phyloP scores from a whole-genome alignment of 257 asterid species.

The Fraxinus excelsior region DNA sequence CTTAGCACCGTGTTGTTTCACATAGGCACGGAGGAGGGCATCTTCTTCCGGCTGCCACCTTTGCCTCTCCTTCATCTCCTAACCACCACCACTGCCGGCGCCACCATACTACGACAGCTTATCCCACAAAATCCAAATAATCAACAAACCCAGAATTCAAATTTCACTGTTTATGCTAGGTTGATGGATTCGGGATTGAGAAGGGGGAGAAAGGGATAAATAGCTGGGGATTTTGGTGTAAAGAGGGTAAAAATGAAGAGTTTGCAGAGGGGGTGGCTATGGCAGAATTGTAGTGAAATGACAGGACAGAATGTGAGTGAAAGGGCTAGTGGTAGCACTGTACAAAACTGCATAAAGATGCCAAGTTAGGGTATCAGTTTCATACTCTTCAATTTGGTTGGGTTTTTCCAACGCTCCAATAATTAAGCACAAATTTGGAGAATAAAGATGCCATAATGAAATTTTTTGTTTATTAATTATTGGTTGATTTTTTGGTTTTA shows the following conservation, averaged over 20 bases:
- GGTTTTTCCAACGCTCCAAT: slow-evolving; percentile 1
- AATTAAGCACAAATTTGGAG: slow-evolving; percentile 4
- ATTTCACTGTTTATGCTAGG: slow-evolving; percentile 19
- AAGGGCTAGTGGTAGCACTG: slow-evolving; percentile 5
- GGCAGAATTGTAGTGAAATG: slow-evolving; percentile 59
- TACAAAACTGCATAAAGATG: not conserved
- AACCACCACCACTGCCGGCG: slow-evolving; percentile 1
- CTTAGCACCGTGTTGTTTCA: slow-evolving; percentile 76
- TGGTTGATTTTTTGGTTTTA: no score
- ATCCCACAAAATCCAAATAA: not conserved
- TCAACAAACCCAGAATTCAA: not conserved
- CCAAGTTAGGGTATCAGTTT: not conserved
- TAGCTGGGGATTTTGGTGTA: slow-evolving; percentile 2
- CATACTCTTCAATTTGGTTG: not conserved
- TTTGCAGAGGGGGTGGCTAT: not conserved
- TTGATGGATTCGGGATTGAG: not conserved
- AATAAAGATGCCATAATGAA: not conserved
- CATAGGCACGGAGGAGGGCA: slow-evolving; percentile 77
- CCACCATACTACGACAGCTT: slow-evolving; percentile 3
- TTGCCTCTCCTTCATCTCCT: slow-evolving; percentile 79
- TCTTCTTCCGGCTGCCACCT: slow-evolving; percentile 91
- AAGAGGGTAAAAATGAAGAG: not conserved
- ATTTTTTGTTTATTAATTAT: no score
- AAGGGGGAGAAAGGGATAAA: slow-evolving; percentile 25
- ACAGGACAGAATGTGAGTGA: slow-evolving; percentile 43